Evolutionary conservation across 371 early-diverging fungal genomes (phyloP).

Genomic region (Fennellomyces sp.): DNA sequence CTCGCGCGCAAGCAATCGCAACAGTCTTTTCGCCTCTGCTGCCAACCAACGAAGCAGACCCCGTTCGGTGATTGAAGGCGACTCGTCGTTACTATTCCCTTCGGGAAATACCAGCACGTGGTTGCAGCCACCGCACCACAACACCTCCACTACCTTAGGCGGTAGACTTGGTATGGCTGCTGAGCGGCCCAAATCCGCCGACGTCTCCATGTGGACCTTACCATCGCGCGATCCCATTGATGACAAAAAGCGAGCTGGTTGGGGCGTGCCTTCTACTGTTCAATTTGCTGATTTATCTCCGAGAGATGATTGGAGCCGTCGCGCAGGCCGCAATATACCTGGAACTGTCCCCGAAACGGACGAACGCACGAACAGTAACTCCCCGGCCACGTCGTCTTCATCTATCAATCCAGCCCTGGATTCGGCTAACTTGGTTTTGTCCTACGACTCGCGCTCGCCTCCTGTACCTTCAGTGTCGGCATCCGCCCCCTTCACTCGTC

Average conservation of each 20-base stretch:
- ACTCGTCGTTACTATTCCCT: constrained; percentile 32
- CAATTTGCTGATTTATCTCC: constrained; percentile 18
- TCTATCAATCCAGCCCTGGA: constrained; percentile 7
- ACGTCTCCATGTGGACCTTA: constrained; percentile 64
- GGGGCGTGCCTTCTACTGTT: constrained; percentile 25
- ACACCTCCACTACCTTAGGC: constrained; percentile 2
- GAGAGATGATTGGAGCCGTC: constrained; percentile 7
- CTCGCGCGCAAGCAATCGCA: constrained; percentile 4
- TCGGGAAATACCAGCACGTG: constrained; percentile 27
- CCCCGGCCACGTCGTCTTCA: not conserved
- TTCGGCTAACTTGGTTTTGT: constrained; percentile 17
- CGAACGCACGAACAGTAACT: not conserved
- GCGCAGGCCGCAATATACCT: constrained; percentile 33
- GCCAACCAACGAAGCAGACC: constrained; percentile 25
- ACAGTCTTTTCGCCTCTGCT: constrained; percentile 8
- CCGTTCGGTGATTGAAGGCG: constrained; percentile 55
- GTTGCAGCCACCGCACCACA: constrained; percentile 20
- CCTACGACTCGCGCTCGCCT: constrained; percentile 14
- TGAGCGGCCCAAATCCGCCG: constrained; percentile 71
- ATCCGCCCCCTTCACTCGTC: constrained; percentile 17
- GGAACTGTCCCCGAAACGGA: constrained; percentile 40
- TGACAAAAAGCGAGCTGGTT: not conserved
- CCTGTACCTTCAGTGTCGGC: constrained; percentile 25
- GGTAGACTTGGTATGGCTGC: constrained; percentile 25
- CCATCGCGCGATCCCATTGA: constrained; percentile 15